Base-by-base conservation (phyloP, 192 early-diverging fungal species). In the Coemansia sp. region DNA sequence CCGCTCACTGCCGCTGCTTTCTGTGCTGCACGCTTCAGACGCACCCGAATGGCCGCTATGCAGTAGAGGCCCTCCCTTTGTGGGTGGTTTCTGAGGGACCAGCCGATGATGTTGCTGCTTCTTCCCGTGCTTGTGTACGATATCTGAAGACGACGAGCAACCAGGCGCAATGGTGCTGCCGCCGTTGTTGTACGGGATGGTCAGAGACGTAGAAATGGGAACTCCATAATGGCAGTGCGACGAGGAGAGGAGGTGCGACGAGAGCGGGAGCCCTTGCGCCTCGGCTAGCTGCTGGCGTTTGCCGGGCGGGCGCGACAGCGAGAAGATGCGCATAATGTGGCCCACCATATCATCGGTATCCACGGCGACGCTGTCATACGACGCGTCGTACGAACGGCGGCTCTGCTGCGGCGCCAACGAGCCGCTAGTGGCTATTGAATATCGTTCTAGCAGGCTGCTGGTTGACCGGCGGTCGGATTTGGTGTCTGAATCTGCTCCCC, bases 261-360 rank as follows among this genome's bases (percentile, higher is more conserved):
- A 71, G 14, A 81, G 59, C 25, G 78, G 78, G 48, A 81, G 60
- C 4, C 78, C 78, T 58, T 81, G 78, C 15, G 69, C 56, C 59
- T 81, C 78, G 25, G 78, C 78, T 63, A 81, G 36, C 59, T 74
- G 72, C 66, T 75, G 78, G 42, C 62, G 52, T 1, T 59, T 46
- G 66, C 42, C 45, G 2, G 71, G 71, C 36, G 72, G 66, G 15
- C 63, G 50, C 6, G 73, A 67, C 5, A 74, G 66, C 40, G 63
- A 62, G 59, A 81, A 81, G 11, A 81, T 67, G n/a, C 59, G 69
- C 61, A 70, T 57, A 3, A 81, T 58, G 11, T 74, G 73, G 46
- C 45, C 54, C 25, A 75, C 23, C 69, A 81, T 66, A 20, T 59
- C 57, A 42, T 71, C 56, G 9, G 54, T 19, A 14, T 56, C 54